These are phyloP conservation scores for Clarireedia sp. DNA, from an alignment of 2,329 filamentous ascomycete species.

Conservation along the genomic window DNA sequence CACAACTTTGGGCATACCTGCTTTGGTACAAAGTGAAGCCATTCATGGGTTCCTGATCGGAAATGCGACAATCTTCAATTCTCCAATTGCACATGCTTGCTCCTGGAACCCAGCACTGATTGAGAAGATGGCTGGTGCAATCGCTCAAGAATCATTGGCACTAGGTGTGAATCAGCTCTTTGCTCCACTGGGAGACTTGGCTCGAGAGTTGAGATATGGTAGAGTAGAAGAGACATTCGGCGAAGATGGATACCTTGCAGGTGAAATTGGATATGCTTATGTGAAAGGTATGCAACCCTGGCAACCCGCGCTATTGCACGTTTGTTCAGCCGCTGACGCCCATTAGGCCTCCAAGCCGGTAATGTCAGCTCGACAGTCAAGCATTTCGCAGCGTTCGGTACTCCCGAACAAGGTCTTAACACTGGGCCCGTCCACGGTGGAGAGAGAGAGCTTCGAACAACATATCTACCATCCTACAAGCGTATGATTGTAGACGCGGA, in stretches of 20 bases:
- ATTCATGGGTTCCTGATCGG: constrained; percentile 65
- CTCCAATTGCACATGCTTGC: constrained; percentile 63
- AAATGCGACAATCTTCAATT: constrained; percentile 74
- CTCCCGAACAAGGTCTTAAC: constrained; percentile 66
- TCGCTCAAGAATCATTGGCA: constrained; percentile 57
- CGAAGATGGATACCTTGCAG: constrained; percentile 60
- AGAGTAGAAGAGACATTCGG: constrained; percentile 68
- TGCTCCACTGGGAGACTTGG: constrained; percentile 61
- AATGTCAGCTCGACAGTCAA: constrained; percentile 67
- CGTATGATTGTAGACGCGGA: constrained; percentile 62
- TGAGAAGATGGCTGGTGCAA: constrained; percentile 57
- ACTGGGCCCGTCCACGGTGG: constrained; percentile 49
- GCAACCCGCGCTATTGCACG: too few relatives aligned
- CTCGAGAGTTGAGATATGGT: constrained; percentile 62
- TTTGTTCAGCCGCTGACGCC: constrained; percentile 25
- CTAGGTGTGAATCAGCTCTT: constrained; percentile 68
- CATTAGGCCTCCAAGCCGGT: constrained; percentile 52
- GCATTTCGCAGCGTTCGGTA: constrained; percentile 63
- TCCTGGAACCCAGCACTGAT: constrained; percentile 61
- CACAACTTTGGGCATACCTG: constrained; percentile 62
- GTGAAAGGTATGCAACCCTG: constrained; percentile 42
- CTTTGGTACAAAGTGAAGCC: constrained; percentile 65
- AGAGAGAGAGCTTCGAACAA: constrained; percentile 46
- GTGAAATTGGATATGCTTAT: constrained; percentile 57
- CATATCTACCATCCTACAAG: constrained; percentile 54